Evolutionary conservation across 2,329 filamentous ascomycete genomes (phyloP), one percentile per base, ranked within the genome.

Genomic region (Mollisiaceae sp.): DNA sequence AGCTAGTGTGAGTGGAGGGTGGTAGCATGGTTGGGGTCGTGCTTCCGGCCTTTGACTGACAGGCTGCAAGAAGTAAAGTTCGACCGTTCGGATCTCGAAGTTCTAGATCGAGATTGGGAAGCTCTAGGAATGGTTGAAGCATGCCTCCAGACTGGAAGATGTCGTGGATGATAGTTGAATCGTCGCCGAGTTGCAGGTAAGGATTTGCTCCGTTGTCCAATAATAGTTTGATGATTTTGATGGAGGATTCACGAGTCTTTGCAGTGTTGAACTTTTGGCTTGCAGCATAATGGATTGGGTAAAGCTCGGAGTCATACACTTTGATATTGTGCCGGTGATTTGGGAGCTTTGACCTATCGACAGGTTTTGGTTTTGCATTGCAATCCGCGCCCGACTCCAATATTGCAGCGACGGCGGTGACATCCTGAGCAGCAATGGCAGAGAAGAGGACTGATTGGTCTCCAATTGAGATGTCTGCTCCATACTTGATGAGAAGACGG

Each of bases 401-500:
- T 9, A 66, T n/a, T 2, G 20, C 41, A 8, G 32, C 27, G 0
- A 67, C 52, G 3, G 52, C 55, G 11, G 32, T 22, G n/a, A 67
- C 32, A 39, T 69, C 50, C 18, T 62, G 62, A 18, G 22, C 36
- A 32, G 45, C 20, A n/a, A 69, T 67, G 18, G 62, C 64, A 12
- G 67, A 63, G 24, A 64, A 60, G 4, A 69, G 52, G 6, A 63
- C 50, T 12, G 64, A 55, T 6, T 62, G 50, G 4, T 54, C 39
- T 22, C 66, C 66, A 8, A 64, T 8, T 11, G 39, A 66, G 24
- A 65, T 63, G 65, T 67, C 60, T 45, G 55, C 68, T 27, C 71
- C 70, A 70, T 65, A 66, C 60, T 35, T 54, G 22, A 73, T 63
- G 35, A 70, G 67, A 20, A 72, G 65, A 32, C 69, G 59, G 1